These are phyloP conservation scores for Dryadomyces quercivorus DNA, from an alignment of 2,329 filamentous ascomycete species.

Conservation along the genomic window DNA sequence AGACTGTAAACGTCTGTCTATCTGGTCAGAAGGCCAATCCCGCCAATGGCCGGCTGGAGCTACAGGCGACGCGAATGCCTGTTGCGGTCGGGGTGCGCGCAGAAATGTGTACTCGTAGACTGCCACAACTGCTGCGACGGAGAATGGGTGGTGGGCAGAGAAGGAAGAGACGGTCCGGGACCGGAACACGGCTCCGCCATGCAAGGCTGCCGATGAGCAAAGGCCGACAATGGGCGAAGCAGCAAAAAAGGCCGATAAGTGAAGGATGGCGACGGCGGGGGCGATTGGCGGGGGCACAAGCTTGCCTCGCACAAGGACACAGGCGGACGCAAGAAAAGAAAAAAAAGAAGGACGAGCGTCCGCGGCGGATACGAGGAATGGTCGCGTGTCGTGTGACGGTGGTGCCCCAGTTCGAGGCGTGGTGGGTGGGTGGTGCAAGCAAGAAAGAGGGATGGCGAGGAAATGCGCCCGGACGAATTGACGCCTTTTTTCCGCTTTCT, in stretches of 20 bases:
- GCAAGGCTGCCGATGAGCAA: not conserved
- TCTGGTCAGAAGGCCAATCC: too few relatives aligned
- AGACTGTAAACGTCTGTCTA: too few relatives aligned
- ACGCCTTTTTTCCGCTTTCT: not conserved
- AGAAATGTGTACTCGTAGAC: not conserved
- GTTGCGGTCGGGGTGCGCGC: too few relatives aligned
- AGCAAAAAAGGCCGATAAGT: not conserved
- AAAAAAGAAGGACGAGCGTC: not conserved
- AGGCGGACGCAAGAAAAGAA: not conserved
- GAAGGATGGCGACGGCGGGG: not conserved
- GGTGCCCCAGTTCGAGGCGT: not conserved
- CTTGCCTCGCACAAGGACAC: not conserved
- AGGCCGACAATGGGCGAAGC: not conserved
- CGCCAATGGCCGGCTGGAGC: too few relatives aligned
- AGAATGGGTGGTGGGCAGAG: not conserved
- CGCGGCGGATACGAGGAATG: not conserved
- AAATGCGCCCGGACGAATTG: not conserved
- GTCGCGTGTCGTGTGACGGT: slow-evolving; percentile 1
- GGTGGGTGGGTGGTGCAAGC: not conserved
- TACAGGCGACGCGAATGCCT: too few relatives aligned
- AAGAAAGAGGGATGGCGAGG: not conserved
- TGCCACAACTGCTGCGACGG: not conserved
- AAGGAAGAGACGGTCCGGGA: not conserved
- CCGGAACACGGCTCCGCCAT: slow-evolving; percentile 3
- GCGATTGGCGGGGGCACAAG: not conserved